Conservation (phyloP, 2,329 filamentous ascomycete genomes). For the Fusarium sp. region DNA sequence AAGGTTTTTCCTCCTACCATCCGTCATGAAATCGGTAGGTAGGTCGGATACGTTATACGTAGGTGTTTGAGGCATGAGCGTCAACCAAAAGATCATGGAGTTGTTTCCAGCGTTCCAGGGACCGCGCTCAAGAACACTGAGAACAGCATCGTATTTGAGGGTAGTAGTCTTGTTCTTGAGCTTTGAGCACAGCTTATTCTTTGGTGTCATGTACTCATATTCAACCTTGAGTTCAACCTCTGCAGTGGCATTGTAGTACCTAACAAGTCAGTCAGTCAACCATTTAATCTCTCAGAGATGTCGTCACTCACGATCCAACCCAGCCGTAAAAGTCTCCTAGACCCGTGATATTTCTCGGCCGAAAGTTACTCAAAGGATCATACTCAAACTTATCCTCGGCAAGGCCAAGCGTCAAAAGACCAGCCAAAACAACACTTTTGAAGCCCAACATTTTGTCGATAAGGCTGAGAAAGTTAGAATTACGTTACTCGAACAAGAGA, state of each 20-base stretch:
- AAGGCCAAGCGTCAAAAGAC: neutral
- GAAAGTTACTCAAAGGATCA: neutral
- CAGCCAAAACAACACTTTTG: neutral
- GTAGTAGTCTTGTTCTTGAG: neutral
- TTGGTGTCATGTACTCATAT: neutral
- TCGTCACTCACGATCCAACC: conserved; percentile 8
- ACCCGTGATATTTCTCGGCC: neutral
- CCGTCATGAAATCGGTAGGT: neutral
- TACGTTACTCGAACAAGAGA: neutral
- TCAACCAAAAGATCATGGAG: conserved; percentile 12
- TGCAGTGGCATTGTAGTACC: conserved; percentile 18
- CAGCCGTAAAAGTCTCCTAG: conserved; percentile 3
- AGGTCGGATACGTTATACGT: neutral
- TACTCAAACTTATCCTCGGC: conserved; percentile 4
- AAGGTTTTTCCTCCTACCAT: rapidly evolving
- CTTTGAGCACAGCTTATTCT: neutral
- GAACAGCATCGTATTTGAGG: neutral
- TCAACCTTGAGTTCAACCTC: neutral
- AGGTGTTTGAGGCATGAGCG: neutral
- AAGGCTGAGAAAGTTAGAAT: neutral
- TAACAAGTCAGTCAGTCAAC: neutral
- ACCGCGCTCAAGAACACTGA: conserved; percentile 5
- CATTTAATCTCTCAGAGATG: rapidly evolving
- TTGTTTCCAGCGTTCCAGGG: conserved; percentile 8
- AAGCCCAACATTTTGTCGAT: neutral